phyloP scores from a whole-genome alignment of 2,329 filamentous ascomycete species.

The Sporothrix dimorphospora region DNA sequence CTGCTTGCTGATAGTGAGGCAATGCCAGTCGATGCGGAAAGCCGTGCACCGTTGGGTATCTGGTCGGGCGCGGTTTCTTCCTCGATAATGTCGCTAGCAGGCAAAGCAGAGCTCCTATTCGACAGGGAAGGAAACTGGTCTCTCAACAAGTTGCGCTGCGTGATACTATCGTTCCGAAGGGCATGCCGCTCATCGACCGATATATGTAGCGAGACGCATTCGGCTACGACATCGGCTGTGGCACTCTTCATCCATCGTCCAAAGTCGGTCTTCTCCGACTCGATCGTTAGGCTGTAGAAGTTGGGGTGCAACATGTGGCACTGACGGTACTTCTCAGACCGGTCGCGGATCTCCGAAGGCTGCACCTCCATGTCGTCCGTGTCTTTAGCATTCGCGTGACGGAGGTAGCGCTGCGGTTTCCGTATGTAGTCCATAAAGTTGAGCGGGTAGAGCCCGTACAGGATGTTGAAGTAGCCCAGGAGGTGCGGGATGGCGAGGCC shows the following conservation, averaged over 20 bases:
- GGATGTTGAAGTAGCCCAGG: slow-evolving; percentile 75
- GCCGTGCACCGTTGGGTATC: background rate
- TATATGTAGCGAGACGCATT: slow-evolving; percentile 72
- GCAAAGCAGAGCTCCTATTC: background rate
- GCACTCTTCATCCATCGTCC: slow-evolving; percentile 80
- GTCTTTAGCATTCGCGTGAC: slow-evolving; percentile 70
- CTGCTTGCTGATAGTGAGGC: slow-evolving; percentile 37
- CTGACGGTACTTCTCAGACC: slow-evolving; percentile 74
- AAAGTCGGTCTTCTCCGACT: slow-evolving; percentile 76
- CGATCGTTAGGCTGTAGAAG: slow-evolving; percentile 77
- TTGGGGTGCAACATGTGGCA: slow-evolving; percentile 80
- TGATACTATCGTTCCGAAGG: slow-evolving; percentile 23
- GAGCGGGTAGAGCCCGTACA: slow-evolving; percentile 82
- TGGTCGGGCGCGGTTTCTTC: background rate
- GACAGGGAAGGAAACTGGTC: background rate
- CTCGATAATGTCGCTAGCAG: background rate
- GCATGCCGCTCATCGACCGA: slow-evolving; percentile 34
- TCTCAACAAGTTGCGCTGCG: background rate
- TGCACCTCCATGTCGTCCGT: slow-evolving; percentile 78
- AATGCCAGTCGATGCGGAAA: slow-evolving; percentile 46
- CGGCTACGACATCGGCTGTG: slow-evolving; percentile 76
- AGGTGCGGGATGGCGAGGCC: slow-evolving; percentile 68
- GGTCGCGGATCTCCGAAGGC: slow-evolving; percentile 73
- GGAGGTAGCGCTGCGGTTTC: slow-evolving; percentile 77
- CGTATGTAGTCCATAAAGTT: slow-evolving; percentile 87